phyloP scores from a whole-genome alignment of 352 stramenopile genomes.

The Phytophthora nicotianae region DNA sequence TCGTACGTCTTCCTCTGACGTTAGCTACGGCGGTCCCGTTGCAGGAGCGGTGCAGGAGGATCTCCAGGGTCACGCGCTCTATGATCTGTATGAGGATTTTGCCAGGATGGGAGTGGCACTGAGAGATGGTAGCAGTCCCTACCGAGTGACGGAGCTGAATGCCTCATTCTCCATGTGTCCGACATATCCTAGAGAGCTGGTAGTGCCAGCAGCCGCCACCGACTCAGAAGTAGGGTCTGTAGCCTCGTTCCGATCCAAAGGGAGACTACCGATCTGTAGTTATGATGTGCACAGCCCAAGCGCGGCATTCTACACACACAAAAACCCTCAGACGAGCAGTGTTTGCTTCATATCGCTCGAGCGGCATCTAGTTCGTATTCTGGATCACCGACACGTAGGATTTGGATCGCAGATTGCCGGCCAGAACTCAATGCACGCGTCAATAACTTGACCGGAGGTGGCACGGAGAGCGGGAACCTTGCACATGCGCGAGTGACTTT shows the following conservation, averaged over 20 bases:
- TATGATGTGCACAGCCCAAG: constrained; percentile 89
- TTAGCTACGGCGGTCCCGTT: no score
- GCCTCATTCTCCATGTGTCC: constrained; percentile 69
- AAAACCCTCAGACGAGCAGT: constrained; percentile 74
- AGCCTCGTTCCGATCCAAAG: constrained; percentile 83
- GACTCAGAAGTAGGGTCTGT: constrained; percentile 71
- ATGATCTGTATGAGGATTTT: constrained; percentile 73
- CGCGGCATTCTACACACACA: constrained; percentile 82
- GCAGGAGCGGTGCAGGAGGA: constrained; percentile 37
- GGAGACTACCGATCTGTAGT: constrained; percentile 81
- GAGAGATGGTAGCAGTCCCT: constrained; percentile 28
- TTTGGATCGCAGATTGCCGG: constrained; percentile 91
- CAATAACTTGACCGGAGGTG: constrained; percentile 91
- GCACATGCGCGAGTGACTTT: constrained; percentile 82
- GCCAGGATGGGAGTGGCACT: constrained; percentile 74
- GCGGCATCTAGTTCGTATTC: constrained; percentile 25
- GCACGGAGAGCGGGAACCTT: constrained; percentile 85
- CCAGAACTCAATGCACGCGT: constrained; percentile 90
- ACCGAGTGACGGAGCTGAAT: constrained; percentile 75
- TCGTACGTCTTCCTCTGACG: no score
- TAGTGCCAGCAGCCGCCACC: constrained; percentile 67
- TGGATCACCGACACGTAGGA: constrained; percentile 41
- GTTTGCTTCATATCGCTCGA: constrained; percentile 63
- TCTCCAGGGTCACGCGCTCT: constrained; percentile 59
- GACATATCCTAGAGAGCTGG: constrained; percentile 80